These are phyloP conservation scores for Pleurotus platypus DNA, from an alignment of 768 basidiomycete species.

Conservation along the genomic window DNA sequence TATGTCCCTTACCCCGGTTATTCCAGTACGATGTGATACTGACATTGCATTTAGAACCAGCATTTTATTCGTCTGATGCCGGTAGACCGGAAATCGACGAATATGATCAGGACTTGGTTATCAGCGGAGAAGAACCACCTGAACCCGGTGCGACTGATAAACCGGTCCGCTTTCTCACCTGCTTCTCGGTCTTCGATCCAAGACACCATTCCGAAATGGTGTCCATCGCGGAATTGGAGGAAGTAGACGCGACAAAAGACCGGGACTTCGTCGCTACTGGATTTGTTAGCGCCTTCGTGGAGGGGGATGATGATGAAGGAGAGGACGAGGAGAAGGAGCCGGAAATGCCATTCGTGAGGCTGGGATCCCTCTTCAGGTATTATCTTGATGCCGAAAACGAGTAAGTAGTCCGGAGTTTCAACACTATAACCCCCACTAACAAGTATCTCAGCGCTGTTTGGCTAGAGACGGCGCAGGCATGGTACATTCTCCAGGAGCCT, in stretches of 20 bases:
- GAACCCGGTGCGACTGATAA: slow-evolving; percentile 35
- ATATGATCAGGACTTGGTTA: slow-evolving; percentile 18
- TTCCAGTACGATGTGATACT: no score
- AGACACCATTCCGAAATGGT: slow-evolving; percentile 42
- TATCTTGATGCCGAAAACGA: slow-evolving; percentile 44
- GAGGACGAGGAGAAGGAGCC: slow-evolving; percentile 46
- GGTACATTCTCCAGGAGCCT: slow-evolving; percentile 56
- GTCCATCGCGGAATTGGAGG: slow-evolving; percentile 42
- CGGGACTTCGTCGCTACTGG: slow-evolving; percentile 55
- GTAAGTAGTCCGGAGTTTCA: slow-evolving; percentile 32
- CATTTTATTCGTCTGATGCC: no score
- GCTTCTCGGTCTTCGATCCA: slow-evolving; percentile 62
- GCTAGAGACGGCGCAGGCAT: slow-evolving; percentile 61
- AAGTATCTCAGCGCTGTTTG: slow-evolving; percentile 48
- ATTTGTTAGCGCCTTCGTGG: slow-evolving; percentile 37
- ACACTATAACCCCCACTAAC: no score
- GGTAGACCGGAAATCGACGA: no score
- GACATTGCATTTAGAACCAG: no score
- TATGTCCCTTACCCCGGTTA: no score
- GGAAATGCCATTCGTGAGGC: slow-evolving; percentile 39
- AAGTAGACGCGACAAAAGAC: slow-evolving; percentile 31
- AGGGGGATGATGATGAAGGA: slow-evolving; percentile 52
- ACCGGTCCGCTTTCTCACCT: slow-evolving; percentile 53
- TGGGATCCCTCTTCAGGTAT: slow-evolving; percentile 44
- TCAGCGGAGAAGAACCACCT: slow-evolving; percentile 38